Evolutionary conservation across 768 basidiomycete genomes (phyloP).

Genomic region (Tulasnella sp.): DNA sequence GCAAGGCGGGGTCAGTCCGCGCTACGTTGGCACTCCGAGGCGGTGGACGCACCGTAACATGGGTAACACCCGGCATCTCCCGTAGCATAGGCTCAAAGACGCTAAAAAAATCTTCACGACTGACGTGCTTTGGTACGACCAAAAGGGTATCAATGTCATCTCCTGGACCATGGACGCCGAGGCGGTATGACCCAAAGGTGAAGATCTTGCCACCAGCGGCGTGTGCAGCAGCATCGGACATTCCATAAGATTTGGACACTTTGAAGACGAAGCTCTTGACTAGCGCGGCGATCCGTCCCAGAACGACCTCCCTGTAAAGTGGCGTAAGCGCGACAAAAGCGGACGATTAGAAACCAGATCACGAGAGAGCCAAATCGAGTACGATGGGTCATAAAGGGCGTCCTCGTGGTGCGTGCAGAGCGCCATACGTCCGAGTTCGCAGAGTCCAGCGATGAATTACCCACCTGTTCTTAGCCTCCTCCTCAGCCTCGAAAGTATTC

Average conservation of each 20-base stretch:
- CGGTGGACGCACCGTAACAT: slow-evolving; percentile 61
- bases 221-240: slow-evolving; percentile 76
- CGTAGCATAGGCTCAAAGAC: slow-evolving; percentile 81
- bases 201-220: slow-evolving; percentile 97
- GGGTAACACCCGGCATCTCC: slow-evolving; percentile 67
- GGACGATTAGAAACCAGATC: background rate
- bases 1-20: background rate
- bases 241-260: slow-evolving; percentile 62
- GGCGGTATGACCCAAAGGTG: slow-evolving; percentile 94
- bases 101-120: slow-evolving; percentile 90
- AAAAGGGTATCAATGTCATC: slow-evolving; percentile 97
- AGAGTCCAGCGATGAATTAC: slow-evolving; percentile 24
- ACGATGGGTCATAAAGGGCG: background rate
- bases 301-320: slow-evolving; percentile 66
- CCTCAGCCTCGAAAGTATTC: slow-evolving; percentile 79
- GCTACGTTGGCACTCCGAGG: background rate
- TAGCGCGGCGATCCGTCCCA: slow-evolving; percentile 76
- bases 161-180: slow-evolving; percentile 93
- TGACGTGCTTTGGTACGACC: slow-evolving; percentile 93
- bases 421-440: background rate
- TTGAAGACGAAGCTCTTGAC: slow-evolving; percentile 88
- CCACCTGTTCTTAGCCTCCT: slow-evolving; percentile 80
- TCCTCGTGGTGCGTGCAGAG: background rate
- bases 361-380: background rate
- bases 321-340: background rate